Conservation (phyloP, 2,329 filamentous ascomycete species). For the Aspergillus ibericus region DNA sequence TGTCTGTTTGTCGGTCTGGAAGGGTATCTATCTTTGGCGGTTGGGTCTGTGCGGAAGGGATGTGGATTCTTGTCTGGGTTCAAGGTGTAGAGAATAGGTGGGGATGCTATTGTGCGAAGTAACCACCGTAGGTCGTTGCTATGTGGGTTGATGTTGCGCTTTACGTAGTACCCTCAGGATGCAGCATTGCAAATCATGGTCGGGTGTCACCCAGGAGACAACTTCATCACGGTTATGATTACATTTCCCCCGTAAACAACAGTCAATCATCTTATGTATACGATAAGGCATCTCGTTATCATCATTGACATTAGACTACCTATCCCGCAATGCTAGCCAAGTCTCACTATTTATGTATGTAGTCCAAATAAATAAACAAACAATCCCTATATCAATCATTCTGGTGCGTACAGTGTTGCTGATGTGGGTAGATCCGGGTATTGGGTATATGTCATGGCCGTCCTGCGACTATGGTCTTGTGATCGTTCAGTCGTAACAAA, state of each 20-base stretch:
- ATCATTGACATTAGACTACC: not conserved
- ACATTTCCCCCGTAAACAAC: too few species aligned
- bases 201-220: too few species aligned
- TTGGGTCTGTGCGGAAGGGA: too few species aligned
- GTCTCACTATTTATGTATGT: not conserved
- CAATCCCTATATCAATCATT: not conserved
- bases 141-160: too few species aligned
- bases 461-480: not conserved
- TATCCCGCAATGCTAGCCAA: not conserved
- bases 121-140: too few species aligned
- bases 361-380: not conserved
- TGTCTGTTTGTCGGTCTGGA: too few species aligned
- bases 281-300: not conserved
- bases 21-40: too few species aligned
- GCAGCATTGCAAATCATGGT: too few species aligned
- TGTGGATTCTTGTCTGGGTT: too few species aligned
- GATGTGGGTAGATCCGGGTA: not conserved
- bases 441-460: not conserved
- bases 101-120: too few species aligned
- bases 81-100: too few species aligned
- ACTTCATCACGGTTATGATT: not conserved
- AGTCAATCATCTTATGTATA: too few species aligned
- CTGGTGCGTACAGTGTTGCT: not conserved
- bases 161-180: not conserved
- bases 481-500: not conserved